Evolutionary conservation across 768 basidiomycete species (phyloP).

Genomic region (Tulasnella sp.): DNA sequence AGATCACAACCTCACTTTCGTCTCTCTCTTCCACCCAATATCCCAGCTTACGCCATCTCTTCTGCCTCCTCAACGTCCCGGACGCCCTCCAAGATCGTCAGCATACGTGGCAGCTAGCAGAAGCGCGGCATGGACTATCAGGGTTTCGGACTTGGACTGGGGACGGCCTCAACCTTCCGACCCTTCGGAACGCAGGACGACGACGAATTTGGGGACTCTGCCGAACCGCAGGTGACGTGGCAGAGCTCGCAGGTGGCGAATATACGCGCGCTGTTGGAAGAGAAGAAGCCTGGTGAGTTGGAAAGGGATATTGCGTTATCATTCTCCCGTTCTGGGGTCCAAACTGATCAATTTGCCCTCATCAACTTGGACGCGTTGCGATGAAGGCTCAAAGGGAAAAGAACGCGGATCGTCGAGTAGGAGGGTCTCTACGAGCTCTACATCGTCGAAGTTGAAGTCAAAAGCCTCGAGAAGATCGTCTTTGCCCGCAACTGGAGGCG

Average conservation of each 20-base stretch:
- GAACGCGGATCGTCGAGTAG: not conserved
- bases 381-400: not conserved
- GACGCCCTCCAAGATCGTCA: not conserved
- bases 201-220: slow-evolving; percentile 5
- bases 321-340: not conserved
- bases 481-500: not conserved
- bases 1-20: not conserved
- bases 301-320: not conserved
- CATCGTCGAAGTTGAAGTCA: not conserved
- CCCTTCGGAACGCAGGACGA: not conserved
- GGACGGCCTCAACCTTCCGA: not conserved
- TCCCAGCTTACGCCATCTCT: not conserved
- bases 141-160: not conserved
- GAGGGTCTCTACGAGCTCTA: not conserved
- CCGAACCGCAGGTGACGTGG: slow-evolving; percentile 11
- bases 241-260: slow-evolving; percentile 26
- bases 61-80: too few relatives aligned
- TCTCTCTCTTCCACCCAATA: not conserved
- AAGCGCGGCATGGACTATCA: not conserved
- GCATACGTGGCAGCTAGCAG: not conserved
- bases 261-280: slow-evolving; percentile 6
- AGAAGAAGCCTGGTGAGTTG: not conserved
- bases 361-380: not conserved
- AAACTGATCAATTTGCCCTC: not conserved
- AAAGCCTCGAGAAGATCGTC: not conserved